Evolutionary conservation across 2,329 filamentous ascomycete species (phyloP), one percentile per base, ranked within the genome.

Genomic region (Microsporum ferrugineum): DNA sequence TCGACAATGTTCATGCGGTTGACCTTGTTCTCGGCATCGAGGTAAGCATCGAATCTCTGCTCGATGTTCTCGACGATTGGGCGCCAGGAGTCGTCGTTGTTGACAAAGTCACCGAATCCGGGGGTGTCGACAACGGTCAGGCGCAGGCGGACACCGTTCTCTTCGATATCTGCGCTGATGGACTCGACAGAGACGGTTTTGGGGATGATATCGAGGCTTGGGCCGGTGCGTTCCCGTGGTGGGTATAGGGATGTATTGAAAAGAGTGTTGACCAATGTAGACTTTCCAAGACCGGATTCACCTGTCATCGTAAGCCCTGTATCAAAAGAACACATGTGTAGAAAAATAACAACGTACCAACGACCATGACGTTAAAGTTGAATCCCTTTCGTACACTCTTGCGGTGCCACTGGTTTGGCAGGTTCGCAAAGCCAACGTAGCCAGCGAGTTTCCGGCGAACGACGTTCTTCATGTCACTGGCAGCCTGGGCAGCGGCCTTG

Each of bases 341-440:
- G 8, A 38, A 17, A 29, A 45, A n/a, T 10, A 5, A 29, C 45
- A 53, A 87, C 91, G 73, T 82, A 97, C 94, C 94, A 78, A 99
- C 94, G 78, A 99, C 94, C 94, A 99, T 99, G 69, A 99, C 94
- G 75, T 99, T 99, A 84, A 99, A 99, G 84, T 97, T 99, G 85
- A 99, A 99, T 65, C 94, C 94, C 80, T 99, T 99, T 75, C 94
- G 90, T 72, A 99, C 94, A 85, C 91, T 96, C 88, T 99, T 99
- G 78, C 94, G 92, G 82, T 99, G 94, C 94, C 94, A 99, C 80
- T 99, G 94, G 80, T 99, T 99, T 66, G 94, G 94, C 74, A 99
- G 79, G 77, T 99, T 99, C 76, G 94, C 94, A 73, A 99, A 99
- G 67, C 94, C 94, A 71, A 99, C 94, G 71, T 97, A 99, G 73